Percentiles rank a stretch among this genome's conserved stretches.
Conservation (phyloP, 805 yeast genomes). For the Debaryomyces hansenii region DNA sequence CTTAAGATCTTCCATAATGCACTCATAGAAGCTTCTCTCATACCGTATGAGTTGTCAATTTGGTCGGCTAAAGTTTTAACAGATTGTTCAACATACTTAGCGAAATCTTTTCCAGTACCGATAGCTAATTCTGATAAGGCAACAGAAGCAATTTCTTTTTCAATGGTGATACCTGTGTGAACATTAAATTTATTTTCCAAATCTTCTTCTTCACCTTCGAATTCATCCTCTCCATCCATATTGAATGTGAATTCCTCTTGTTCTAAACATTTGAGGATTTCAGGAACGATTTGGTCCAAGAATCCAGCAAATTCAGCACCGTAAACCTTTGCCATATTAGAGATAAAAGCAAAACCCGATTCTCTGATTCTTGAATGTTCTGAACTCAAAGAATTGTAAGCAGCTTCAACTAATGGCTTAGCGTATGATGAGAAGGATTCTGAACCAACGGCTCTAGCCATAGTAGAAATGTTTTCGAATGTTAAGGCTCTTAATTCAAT, state of each 20-base stretch:
- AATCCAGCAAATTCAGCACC: slow-evolving; percentile 87
- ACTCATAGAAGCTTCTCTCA: slow-evolving; percentile 81
- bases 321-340: slow-evolving; percentile 93
- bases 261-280: slow-evolving; percentile 76
- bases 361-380: slow-evolving; percentile 87
- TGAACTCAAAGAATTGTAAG: slow-evolving; percentile 73
- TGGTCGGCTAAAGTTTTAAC: slow-evolving; percentile 65
- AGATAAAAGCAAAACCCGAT: slow-evolving; percentile 89
- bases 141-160: slow-evolving; percentile 92
- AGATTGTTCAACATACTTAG: slow-evolving; percentile 72
- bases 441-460: slow-evolving; percentile 96
- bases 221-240: slow-evolving; percentile 48
- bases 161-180: slow-evolving; percentile 92
- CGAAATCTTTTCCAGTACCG: slow-evolving; percentile 81
- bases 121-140: slow-evolving; percentile 85
- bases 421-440: slow-evolving; percentile 85
- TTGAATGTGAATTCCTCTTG: slow-evolving; percentile 82
- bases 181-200: slow-evolving; percentile 74
- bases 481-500: slow-evolving; percentile 89
- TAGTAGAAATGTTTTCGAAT: slow-evolving; percentile 88
- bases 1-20: slow-evolving; percentile 81
- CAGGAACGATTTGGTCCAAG: slow-evolving; percentile 79
- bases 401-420: slow-evolving; percentile 83
- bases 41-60: slow-evolving; percentile 83
- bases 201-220: slow-evolving; percentile 59